Percentiles rank a stretch among this genome's conserved stretches.
phyloP scores from a whole-genome alignment of 768 basidiomycete genomes.

The Rhodocollybia butyracea region DNA sequence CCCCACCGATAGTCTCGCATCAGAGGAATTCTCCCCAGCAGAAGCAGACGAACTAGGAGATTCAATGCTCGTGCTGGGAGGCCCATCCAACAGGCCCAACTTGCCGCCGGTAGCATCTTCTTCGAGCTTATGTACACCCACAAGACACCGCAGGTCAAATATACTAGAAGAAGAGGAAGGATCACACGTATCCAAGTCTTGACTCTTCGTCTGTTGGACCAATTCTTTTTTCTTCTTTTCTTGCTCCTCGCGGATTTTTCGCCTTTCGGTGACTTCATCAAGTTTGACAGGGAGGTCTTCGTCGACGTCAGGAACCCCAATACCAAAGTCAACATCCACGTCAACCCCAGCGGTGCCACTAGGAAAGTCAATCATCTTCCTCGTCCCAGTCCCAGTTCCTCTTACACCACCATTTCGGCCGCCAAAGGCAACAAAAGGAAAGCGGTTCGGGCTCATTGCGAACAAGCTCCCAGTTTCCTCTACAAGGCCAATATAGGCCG shows the following conservation, averaged over 20 bases:
- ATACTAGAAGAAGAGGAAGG: conserved; percentile 14
- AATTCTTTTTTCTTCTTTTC: conserved; percentile 21
- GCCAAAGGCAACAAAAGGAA: conserved; percentile 78
- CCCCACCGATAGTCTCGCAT: neutral
- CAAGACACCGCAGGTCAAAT: conserved; percentile 55
- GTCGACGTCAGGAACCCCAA: neutral
- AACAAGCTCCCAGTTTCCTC: conserved; percentile 72
- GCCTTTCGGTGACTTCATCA: conserved; percentile 41
- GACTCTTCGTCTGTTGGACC: neutral
- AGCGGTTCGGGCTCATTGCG: conserved; percentile 80
- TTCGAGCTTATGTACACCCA: conserved; percentile 57
- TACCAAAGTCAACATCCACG: neutral
- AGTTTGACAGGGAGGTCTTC: conserved; percentile 36
- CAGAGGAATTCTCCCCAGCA: neutral
- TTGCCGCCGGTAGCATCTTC: conserved; percentile 27
- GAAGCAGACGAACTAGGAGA: neutral
- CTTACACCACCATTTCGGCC: conserved; percentile 17
- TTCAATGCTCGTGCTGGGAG: neutral
- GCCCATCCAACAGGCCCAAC: neutral
- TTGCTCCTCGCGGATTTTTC: conserved; percentile 38
- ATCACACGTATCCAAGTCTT: conserved; percentile 2
- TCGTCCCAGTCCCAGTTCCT: conserved; percentile 33
- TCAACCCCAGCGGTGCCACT: neutral
- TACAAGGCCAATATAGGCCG: conserved; percentile 81
- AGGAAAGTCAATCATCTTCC: conserved; percentile 7